Percentiles rank a stretch among this genome's conserved stretches.
Evolutionary conservation across 306 rosid species (phyloP).

Genomic region (Rosa chinensis): DNA sequence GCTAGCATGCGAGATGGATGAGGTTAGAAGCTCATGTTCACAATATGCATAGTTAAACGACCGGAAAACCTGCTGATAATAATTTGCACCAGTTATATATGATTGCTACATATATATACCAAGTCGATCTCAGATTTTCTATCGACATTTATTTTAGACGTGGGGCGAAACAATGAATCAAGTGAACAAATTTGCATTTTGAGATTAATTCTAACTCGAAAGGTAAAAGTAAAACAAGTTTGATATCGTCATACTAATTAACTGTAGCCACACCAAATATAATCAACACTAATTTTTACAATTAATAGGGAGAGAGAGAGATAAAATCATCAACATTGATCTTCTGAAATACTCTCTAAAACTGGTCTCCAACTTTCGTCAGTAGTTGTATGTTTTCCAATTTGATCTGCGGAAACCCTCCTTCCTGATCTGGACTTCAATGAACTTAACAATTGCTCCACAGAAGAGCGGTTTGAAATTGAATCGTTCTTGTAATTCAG

Average conservation of each 20-base stretch:
- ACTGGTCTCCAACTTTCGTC: constrained; percentile 52
- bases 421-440: constrained; percentile 58
- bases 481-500: constrained; percentile 36
- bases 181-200: background rate
- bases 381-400: constrained; percentile 6
- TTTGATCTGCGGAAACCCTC: constrained; percentile 27
- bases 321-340: constrained; percentile 18
- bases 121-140: background rate
- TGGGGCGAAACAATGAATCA: background rate
- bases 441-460: constrained; percentile 59
- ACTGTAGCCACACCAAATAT: constrained; percentile 23
- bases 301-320: constrained; percentile 2
- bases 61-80: background rate
- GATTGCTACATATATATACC: background rate
- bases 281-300: constrained; percentile 1
- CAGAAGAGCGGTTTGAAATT: constrained; percentile 15
- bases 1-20: background rate
- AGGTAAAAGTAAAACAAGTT: background rate
- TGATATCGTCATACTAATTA: constrained; percentile 22
- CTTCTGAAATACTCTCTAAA: constrained; percentile 71
- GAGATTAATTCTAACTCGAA: constrained; percentile 20
- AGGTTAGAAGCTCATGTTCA: background rate
- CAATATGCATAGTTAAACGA: background rate
- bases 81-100: background rate
- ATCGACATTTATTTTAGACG: background rate